Evolutionary conservation across 805 yeast genomes (phyloP).

Genomic region (Maudiozyma turicensis): DNA sequence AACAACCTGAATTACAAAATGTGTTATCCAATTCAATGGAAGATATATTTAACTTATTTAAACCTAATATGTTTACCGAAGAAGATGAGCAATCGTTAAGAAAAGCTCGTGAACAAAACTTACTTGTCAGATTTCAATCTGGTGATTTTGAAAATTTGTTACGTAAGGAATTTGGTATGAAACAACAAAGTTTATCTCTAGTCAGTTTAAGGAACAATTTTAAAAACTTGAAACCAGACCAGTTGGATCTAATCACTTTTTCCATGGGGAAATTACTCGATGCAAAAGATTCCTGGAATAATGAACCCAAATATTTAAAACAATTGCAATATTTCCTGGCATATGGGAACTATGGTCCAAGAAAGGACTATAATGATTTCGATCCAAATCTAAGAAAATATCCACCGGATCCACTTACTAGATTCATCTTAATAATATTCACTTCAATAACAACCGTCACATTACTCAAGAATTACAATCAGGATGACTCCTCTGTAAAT

Average conservation of each 20-base stretch:
- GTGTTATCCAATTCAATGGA: slow-evolving; percentile 9
- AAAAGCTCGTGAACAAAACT: slow-evolving; percentile 3
- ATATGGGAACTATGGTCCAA: slow-evolving; percentile 64
- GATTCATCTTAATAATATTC: background rate
- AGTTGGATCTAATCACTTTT: slow-evolving; percentile 19
- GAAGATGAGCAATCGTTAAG: slow-evolving; percentile 18
- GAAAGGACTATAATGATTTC: slow-evolving; percentile 39
- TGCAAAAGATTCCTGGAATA: slow-evolving; percentile 43
- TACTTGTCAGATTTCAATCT: slow-evolving; percentile 6
- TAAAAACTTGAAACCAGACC: slow-evolving; percentile 6
- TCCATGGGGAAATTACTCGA: slow-evolving; percentile 6
- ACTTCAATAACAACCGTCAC: background rate
- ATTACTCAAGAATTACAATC: background rate
- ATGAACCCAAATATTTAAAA: slow-evolving; percentile 40
- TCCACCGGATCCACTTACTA: background rate
- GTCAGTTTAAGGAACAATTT: slow-evolving; percentile 6
- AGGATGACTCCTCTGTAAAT: too few relatives aligned
- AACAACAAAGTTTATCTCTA: slow-evolving; percentile 3
- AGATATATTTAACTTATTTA: slow-evolving; percentile 20
- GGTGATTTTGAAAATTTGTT: slow-evolving; percentile 13
- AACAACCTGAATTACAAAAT: background rate
- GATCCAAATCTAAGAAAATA: background rate
- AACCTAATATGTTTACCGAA: slow-evolving; percentile 16
- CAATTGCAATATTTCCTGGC: slow-evolving; percentile 50
- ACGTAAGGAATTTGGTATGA: slow-evolving; percentile 7